A percentile compares a stretch with the other conserved stretches of the same genome.
phyloP scores from a whole-genome alignment of 257 asterid species.

The Nemophila menziesii region DNA sequence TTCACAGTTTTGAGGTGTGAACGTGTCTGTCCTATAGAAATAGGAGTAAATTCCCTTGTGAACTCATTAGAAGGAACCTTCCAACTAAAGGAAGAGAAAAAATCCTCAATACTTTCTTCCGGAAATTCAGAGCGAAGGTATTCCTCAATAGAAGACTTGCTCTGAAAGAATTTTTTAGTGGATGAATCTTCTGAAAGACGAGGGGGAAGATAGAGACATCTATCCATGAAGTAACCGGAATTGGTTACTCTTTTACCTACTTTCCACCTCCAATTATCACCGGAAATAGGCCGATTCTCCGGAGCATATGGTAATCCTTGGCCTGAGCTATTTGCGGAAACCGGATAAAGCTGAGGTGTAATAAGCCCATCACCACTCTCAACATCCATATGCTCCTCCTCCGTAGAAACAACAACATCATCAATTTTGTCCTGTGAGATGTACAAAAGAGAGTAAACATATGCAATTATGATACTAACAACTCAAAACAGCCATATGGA shows the following conservation, averaged over 20 bases:
- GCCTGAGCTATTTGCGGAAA: constrained; percentile 37
- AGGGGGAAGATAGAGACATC: constrained; percentile 55
- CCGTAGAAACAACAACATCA: neutral
- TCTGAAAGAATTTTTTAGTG: constrained; percentile 28
- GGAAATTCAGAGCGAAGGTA: constrained; percentile 46
- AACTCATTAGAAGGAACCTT: constrained; percentile 44
- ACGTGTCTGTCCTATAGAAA: constrained; percentile 18
- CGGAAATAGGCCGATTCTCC: constrained; percentile 70
- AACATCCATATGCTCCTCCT: constrained; percentile 37
- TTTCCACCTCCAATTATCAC: constrained; percentile 88
- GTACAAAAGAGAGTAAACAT: neutral
- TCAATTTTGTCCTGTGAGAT: neutral
- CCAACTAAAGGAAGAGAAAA: constrained; percentile 83
- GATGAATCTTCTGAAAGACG: constrained; percentile 26
- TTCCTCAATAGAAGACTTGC: constrained; percentile 50
- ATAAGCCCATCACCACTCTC: constrained; percentile 28
- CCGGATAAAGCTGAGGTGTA: constrained; percentile 41
- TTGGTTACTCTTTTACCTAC: constrained; percentile 47
- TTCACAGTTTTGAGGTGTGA: constrained; percentile 13
- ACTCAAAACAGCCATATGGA: neutral
- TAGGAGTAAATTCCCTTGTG: constrained; percentile 11
- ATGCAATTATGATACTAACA: neutral
- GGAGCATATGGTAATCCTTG: constrained; percentile 93
- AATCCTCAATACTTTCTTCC: constrained; percentile 30
- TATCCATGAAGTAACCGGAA: constrained; percentile 51